Conservation (phyloP, 805 yeast species). For the Dipodascus geniculatus region DNA sequence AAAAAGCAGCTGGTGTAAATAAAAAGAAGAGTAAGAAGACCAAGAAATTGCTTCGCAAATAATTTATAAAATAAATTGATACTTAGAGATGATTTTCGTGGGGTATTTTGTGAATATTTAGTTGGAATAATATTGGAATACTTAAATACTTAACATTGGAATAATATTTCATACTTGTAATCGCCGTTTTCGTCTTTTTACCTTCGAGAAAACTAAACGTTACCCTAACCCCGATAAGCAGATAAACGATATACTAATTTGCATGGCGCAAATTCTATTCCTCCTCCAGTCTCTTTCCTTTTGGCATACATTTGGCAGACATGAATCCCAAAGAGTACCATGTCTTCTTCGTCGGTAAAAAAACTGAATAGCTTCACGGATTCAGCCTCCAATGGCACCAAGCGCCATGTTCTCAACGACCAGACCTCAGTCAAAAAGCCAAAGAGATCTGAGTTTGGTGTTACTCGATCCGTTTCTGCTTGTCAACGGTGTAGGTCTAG, state of each 20-base stretch:
- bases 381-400: neutral
- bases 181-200: no score
- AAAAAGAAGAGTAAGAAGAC: neutral
- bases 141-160: no score
- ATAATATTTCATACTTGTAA: neutral
- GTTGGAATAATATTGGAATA: no score
- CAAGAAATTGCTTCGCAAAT: neutral
- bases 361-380: no score
- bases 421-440: neutral
- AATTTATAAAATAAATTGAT: neutral
- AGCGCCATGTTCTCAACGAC: neutral
- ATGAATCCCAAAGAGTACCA: neutral
- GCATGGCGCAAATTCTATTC: neutral
- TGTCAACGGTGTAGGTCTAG: conserved; percentile 71
- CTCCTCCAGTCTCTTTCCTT: neutral
- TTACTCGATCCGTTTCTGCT: conserved; percentile 58
- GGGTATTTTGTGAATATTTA: neutral
- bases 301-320: neutral
- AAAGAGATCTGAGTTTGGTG: neutral
- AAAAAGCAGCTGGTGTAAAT: neutral
- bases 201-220: neutral
- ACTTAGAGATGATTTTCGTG: neutral
- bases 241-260: neutral
- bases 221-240: neutral
- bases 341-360: neutral